Percentiles rank a stretch among this genome's conserved stretches.
These are phyloP conservation scores for Chaetomium cochliodes DNA, from an alignment of 495 filamentous ascomycete species.

Conservation along the genomic window DNA sequence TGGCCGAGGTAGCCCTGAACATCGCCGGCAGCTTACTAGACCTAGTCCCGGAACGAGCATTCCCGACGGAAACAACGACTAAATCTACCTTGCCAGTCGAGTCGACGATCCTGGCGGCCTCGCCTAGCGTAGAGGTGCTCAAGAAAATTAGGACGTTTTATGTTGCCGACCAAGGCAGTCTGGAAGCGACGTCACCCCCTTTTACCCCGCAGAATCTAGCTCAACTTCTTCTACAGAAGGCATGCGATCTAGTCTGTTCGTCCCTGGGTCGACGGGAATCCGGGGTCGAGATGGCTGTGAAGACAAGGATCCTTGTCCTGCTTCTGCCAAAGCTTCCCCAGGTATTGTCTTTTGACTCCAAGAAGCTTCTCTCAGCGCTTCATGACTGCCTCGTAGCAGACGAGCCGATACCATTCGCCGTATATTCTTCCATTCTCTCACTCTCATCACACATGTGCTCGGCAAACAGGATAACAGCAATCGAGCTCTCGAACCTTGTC, in stretches of 20 bases:
- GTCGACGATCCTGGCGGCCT: constrained; percentile 33
- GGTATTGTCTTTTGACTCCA: constrained; percentile 52
- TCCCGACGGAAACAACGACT: constrained; percentile 44
- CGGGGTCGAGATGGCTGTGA: constrained; percentile 42
- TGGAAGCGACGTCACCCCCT: constrained; percentile 53
- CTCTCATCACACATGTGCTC: constrained; percentile 63
- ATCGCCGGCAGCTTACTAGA: constrained; percentile 58
- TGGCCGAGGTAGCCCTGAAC: constrained; percentile 47
- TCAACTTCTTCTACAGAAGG: constrained; percentile 62
- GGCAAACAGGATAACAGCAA: constrained; percentile 53
- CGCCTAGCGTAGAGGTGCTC: constrained; percentile 53
- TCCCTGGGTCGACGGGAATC: constrained; percentile 41
- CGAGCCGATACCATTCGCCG: constrained; percentile 43
- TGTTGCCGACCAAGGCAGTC: constrained; percentile 53
- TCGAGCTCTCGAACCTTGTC: constrained; percentile 64
- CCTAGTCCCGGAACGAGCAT: constrained; percentile 68
- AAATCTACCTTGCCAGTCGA: constrained; percentile 28
- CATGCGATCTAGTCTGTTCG: constrained; percentile 53
- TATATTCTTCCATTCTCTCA: constrained; percentile 61
- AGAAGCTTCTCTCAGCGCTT: constrained; percentile 57
- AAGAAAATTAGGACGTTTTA: constrained; percentile 67
- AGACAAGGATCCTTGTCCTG: constrained; percentile 55
- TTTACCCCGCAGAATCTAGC: constrained; percentile 57
- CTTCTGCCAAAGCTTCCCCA: constrained; percentile 57
- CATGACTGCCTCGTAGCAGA: constrained; percentile 42